These are phyloP conservation scores for Lachnellula hyalina DNA, from an alignment of 2,329 filamentous ascomycete species.

Conservation along the genomic window DNA sequence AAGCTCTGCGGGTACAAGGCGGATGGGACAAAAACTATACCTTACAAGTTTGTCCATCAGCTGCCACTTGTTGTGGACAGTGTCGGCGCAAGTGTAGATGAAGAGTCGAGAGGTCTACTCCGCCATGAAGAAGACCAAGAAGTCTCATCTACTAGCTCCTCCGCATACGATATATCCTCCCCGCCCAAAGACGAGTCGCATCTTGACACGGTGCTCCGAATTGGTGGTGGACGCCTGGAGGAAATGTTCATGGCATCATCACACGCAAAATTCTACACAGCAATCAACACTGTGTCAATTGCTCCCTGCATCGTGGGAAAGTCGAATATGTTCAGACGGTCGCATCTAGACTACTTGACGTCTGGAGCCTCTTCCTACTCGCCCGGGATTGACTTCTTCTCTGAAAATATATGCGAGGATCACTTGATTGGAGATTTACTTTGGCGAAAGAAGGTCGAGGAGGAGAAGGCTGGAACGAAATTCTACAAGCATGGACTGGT, in stretches of 20 bases:
- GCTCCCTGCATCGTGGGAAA: conserved; percentile 95
- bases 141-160: conserved; percentile 30
- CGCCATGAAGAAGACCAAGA: conserved; percentile 5
- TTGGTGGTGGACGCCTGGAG: conserved; percentile 78
- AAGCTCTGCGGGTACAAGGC: conserved; percentile 66
- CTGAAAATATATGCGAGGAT: conserved; percentile 94
- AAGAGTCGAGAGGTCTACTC: conserved; percentile 24
- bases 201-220: conserved; percentile 20
- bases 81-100: conserved; percentile 34
- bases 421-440: conserved; percentile 90
- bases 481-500: conserved; percentile 78
- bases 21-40: conserved; percentile 43
- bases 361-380: conserved; percentile 37
- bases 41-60: conserved; percentile 92
- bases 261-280: conserved; percentile 95
- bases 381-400: conserved; percentile 86
- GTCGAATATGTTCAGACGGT: conserved; percentile 96
- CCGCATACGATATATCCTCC: conserved; percentile 27
- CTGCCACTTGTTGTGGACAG: conserved; percentile 84
- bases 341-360: conserved; percentile 75
- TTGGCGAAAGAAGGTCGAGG: conserved; percentile 64
- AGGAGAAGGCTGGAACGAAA: conserved; percentile 35
- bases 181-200: conserved; percentile 24
- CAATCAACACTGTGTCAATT: conserved; percentile 87
- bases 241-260: conserved; percentile 92